A percentile compares a stretch with the other conserved stretches of the same genome.
These are phyloP conservation scores for Trichocladium uniseriatum DNA, from an alignment of 495 filamentous ascomycete species.

Conservation along the genomic window DNA sequence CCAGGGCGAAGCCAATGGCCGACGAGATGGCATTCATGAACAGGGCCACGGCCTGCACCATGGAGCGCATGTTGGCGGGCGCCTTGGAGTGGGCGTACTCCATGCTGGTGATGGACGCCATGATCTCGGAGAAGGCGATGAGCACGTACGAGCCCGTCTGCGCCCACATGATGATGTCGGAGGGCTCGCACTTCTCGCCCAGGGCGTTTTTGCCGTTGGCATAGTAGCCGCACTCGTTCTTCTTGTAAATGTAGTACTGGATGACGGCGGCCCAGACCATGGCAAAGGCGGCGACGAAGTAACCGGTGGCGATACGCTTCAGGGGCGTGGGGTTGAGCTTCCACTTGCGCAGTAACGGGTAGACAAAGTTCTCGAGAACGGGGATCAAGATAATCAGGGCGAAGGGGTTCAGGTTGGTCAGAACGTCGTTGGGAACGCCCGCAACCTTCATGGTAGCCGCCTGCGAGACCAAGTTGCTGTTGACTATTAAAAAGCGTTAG, in stretches of 20 bases:
- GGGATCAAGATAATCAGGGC: slow-evolving; percentile 73
- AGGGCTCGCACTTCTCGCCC: slow-evolving; percentile 5
- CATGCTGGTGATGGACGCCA: slow-evolving; percentile 54
- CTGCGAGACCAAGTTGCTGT: slow-evolving; percentile 67
- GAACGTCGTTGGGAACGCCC: slow-evolving; percentile 69
- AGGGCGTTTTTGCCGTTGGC: slow-evolving; percentile 28
- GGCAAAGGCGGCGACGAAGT: slow-evolving; percentile 47
- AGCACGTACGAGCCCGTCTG: slow-evolving; percentile 58
- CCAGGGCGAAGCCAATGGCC: slow-evolving; percentile 61
- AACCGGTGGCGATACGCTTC: slow-evolving; percentile 63
- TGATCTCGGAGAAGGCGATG: slow-evolving; percentile 64
- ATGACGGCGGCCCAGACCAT: slow-evolving; percentile 60
- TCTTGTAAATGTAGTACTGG: slow-evolving; percentile 62
- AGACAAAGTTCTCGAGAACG: slow-evolving; percentile 58
- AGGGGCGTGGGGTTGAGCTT: slow-evolving; percentile 63
- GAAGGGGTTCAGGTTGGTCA: slow-evolving; percentile 70
- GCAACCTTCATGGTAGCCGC: slow-evolving; percentile 61
- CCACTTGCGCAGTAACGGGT: slow-evolving; percentile 53
- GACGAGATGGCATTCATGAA: slow-evolving; percentile 62
- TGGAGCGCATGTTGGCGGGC: slow-evolving; percentile 64
- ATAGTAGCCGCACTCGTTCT: slow-evolving; percentile 47
- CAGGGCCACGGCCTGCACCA: slow-evolving; percentile 58
- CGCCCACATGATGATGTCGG: slow-evolving; percentile 44
- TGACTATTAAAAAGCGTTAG: slow-evolving; percentile 19
- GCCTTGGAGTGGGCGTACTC: slow-evolving; percentile 74